These are phyloP conservation scores for Fusarium graminum DNA, from an alignment of 2,329 filamentous ascomycete genomes.

Conservation along the genomic window DNA sequence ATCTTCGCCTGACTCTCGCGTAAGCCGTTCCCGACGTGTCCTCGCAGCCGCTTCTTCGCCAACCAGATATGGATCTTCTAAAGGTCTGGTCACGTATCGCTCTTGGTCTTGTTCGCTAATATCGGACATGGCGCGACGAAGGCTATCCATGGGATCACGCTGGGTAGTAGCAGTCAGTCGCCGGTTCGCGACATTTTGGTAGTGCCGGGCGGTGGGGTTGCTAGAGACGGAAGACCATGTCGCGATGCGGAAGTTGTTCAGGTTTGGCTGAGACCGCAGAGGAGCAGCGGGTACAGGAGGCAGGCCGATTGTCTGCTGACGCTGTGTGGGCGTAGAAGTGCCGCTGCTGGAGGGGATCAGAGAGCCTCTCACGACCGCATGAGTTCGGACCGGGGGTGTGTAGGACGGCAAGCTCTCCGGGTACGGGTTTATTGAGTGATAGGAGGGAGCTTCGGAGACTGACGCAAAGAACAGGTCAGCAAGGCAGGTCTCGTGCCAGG, in stretches of 20 bases:
- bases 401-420: slow-evolving; percentile 65
- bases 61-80: slow-evolving; percentile 77
- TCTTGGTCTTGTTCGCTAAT: slow-evolving; percentile 37
- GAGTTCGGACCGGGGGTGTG: slow-evolving; percentile 54
- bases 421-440: slow-evolving; percentile 68
- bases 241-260: slow-evolving; percentile 68
- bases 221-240: slow-evolving; percentile 71
- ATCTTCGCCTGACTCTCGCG: slow-evolving; percentile 67
- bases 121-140: slow-evolving; percentile 43
- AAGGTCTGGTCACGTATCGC: slow-evolving; percentile 58
- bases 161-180: slow-evolving; percentile 66
- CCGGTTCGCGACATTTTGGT: slow-evolving; percentile 73
- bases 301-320: slow-evolving; percentile 59
- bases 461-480: slow-evolving; percentile 35
- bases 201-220: slow-evolving; percentile 69
- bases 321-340: slow-evolving; percentile 47
- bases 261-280: slow-evolving; percentile 56
- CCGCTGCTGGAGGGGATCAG: slow-evolving; percentile 42
- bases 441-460: slow-evolving; percentile 75
- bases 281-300: slow-evolving; percentile 63
- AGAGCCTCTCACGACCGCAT: slow-evolving; percentile 32
- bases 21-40: slow-evolving; percentile 68
- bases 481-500: slow-evolving; percentile 36
- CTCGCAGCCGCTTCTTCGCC: slow-evolving; percentile 73
- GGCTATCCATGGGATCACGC: slow-evolving; percentile 51